A percentile compares a stretch with the other conserved stretches of the same genome.
phyloP scores from a whole-genome alignment of 345 rosid species.

The Brassica juncea region DNA sequence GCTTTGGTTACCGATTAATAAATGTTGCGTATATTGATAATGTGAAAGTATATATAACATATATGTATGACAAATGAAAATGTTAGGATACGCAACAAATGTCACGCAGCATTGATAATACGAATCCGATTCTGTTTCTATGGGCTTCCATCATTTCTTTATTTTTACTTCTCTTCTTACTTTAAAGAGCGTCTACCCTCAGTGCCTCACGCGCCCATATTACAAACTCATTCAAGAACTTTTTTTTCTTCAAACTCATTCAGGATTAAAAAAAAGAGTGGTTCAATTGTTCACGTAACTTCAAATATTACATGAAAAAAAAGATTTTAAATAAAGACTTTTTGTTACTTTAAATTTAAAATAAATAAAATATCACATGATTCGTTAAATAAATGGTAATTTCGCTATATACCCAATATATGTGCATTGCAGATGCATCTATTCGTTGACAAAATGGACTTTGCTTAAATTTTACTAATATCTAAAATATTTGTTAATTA shows the following conservation, averaged over 20 bases:
- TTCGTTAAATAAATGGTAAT: not conserved
- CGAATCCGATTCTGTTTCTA: conserved; percentile 40
- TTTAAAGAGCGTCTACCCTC: conserved; percentile 3
- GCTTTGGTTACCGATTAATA: not conserved
- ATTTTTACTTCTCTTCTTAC: conserved; percentile 18
- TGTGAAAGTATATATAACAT: not conserved
- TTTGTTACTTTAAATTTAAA: not conserved
- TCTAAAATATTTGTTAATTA: conserved; percentile 6
- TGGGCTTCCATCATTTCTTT: conserved; percentile 38
- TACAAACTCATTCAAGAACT: not conserved
- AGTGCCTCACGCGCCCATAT: conserved; percentile 20
- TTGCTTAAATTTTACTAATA: not conserved
- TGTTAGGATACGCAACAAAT: conserved; percentile 38
- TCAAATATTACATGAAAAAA: conserved; percentile 2
- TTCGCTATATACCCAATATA: not conserved
- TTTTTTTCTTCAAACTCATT: too few species aligned
- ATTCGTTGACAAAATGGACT: conserved; percentile 29
- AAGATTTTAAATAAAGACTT: not conserved
- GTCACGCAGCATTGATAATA: conserved; percentile 33
- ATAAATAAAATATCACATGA: not conserved
- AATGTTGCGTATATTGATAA: not conserved
- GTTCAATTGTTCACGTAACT: conserved; percentile 29
- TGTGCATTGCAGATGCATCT: conserved; percentile 16
- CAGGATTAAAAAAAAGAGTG: not conserved
- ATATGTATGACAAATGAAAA: not conserved